Conservation (phyloP, 805 yeast species). For the Debaryomyces tyrocola region DNA sequence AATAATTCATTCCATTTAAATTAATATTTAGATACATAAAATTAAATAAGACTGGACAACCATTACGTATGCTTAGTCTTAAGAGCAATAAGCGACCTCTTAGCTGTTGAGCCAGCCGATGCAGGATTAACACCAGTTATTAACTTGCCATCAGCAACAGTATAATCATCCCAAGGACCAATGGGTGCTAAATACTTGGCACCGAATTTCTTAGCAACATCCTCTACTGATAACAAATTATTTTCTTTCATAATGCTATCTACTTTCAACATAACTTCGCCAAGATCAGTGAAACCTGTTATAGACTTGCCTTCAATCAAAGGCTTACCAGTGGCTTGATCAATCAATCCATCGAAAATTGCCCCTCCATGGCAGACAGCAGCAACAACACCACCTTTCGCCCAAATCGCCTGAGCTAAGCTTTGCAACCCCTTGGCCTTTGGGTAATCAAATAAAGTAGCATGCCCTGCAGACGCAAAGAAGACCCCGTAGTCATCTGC, state of each 20-base stretch:
- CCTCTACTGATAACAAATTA: constrained; percentile 33
- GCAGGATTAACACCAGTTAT: constrained; percentile 63
- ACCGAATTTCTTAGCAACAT: constrained; percentile 32
- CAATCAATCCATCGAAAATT: constrained; percentile 45
- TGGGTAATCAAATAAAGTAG: constrained; percentile 53
- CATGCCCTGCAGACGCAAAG: constrained; percentile 65
- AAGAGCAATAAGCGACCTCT: constrained; percentile 24
- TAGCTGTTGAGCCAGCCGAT: constrained; percentile 46
- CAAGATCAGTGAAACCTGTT: constrained; percentile 59
- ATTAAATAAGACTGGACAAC: no score
- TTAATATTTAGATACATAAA: no score
- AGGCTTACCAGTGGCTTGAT: constrained; percentile 36
- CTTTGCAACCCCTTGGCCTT: constrained; percentile 42
- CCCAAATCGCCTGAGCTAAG: constrained; percentile 44
- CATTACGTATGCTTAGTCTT: no score
- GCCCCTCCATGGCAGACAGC: constrained; percentile 68
- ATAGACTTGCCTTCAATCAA: constrained; percentile 48
- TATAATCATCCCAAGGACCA: constrained; percentile 47
- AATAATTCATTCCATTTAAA: no score
- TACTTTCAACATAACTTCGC: constrained; percentile 34
- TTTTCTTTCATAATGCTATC: constrained; percentile 12
- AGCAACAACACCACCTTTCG: constrained; percentile 50
- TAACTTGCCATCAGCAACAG: constrained; percentile 51
- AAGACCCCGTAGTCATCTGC: constrained; percentile 48
- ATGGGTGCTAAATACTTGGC: constrained; percentile 44